These are phyloP conservation scores for Jacaranda mimosifolia DNA, from an alignment of 257 asterid species.

Conservation along the genomic window DNA sequence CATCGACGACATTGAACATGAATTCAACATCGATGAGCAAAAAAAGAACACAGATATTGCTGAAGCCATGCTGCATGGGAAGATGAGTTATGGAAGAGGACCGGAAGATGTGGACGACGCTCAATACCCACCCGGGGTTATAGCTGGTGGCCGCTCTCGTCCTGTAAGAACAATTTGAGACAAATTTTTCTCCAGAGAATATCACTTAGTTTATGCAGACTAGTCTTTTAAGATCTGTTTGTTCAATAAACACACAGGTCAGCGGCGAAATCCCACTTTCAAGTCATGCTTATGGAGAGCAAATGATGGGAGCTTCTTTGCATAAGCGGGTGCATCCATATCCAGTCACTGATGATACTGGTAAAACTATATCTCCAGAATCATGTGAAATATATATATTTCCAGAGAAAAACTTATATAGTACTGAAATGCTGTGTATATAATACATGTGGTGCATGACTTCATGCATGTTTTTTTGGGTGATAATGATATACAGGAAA, in stretches of 20 bases:
- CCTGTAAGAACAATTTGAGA: constrained; percentile 52
- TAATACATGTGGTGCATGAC: background rate
- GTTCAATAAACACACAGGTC: constrained; percentile 54
- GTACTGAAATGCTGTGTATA: background rate
- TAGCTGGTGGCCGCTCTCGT: constrained; percentile 78
- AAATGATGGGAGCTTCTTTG: constrained; percentile 64
- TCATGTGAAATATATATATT: background rate
- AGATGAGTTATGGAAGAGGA: constrained; percentile 98
- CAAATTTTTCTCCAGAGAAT: background rate
- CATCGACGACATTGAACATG: constrained; percentile 92
- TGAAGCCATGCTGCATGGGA: constrained; percentile 95
- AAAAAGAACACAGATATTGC: constrained; percentile 70
- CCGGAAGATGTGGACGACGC: constrained; percentile 77
- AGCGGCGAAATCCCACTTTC: constrained; percentile 84
- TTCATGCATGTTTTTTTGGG: background rate
- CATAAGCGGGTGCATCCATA: constrained; percentile 92
- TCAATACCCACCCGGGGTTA: constrained; percentile 77
- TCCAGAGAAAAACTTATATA: background rate
- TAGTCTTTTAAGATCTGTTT: background rate
- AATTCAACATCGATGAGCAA: constrained; percentile 80
- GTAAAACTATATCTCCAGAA: constrained; percentile 37
- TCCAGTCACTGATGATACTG: constrained; percentile 73
- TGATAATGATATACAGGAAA: constrained; percentile 53
- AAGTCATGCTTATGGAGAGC: constrained; percentile 76
- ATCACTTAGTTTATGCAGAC: background rate